Conservation (phyloP, 83 land plant genomes). For the Diphasiastrum complanatum region DNA sequence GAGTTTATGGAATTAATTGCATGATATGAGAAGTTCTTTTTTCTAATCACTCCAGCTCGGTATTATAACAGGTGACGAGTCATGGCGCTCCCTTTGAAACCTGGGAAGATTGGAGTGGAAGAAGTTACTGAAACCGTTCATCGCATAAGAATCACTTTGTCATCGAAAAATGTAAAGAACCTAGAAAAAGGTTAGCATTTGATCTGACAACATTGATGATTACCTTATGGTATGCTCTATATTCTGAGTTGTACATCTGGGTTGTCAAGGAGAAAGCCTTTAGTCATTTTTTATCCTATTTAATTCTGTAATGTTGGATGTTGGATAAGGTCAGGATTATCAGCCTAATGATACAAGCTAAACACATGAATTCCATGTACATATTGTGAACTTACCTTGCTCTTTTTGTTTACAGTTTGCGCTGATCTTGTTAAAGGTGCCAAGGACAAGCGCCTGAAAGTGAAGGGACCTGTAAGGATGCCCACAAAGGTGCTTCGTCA, state of each 20-base stretch:
- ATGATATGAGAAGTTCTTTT: neutral
- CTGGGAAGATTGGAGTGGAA: conserved; percentile 64
- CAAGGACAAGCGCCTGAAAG: conserved; percentile 75
- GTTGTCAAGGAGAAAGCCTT: neutral
- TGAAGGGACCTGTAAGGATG: conserved; percentile 88
- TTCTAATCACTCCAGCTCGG: neutral
- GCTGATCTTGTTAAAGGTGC: conserved; percentile 84
- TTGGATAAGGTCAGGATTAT: conserved; percentile 8
- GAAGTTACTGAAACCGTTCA: conserved; percentile 57
- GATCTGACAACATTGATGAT: no score
- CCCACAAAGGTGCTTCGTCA: conserved; percentile 81
- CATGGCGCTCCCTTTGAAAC: conserved; percentile 57
- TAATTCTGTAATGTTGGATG: neutral
- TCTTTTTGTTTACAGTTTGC: conserved; percentile 51
- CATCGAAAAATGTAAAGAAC: conserved; percentile 85
- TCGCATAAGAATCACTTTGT: conserved; percentile 77
- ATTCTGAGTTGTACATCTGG: neutral
- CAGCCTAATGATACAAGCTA: no score
- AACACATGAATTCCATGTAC: no score
- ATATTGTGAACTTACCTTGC: neutral
- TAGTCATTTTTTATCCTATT: no score
- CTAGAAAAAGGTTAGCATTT: conserved; percentile 65
- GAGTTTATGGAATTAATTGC: neutral
- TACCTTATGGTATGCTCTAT: conserved; percentile 29
- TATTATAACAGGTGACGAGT: conserved; percentile 9